Evolutionary conservation across 164 flowering plant genomes (phyloP), one percentile per base, ranked within the genome.

Genomic region (Paratinospora sagittata): DNA sequence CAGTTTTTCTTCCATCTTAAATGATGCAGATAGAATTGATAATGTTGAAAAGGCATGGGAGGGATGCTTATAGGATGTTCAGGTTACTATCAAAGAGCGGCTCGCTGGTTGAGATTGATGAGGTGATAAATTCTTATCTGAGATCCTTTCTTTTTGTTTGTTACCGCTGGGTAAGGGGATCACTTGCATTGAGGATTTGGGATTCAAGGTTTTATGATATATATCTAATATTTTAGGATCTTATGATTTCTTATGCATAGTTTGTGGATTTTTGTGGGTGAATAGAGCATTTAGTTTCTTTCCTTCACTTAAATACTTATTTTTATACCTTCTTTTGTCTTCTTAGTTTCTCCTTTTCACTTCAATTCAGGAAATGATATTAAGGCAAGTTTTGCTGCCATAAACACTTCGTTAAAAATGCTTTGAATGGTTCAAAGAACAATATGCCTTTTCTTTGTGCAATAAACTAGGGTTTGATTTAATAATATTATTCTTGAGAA

Each of bases 41-140:
- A 73, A 86, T 90, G 34, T 65, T 84, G 78, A 89, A 85, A 75
- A 83, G 90, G 80, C 86, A 89, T 79, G 98, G 97, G 16, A 74
- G 30, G 52, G 87, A 84, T 27, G 93, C 91, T 21, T 88, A 81
- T 75, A 89, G 87, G 83, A 87, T 90, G 17, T 90, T 92, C 77
- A 83, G 96, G 80, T 74, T 81, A 52, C 78, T 92, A 52, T 76
- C 89, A 45, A 82, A 77, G 75, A 69, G 73, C 45, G 77, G 77
- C 70, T 73, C 81, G 62, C 73, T 85, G 13, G 58, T 84, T 64
- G 91, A 89, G 77, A 88, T 90, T 55, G 87, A 85, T 60, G 84
- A 84, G 93, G 98, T 91, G 58, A 52, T 52, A 21, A 52, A 52
- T 16, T 52, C n/a, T 17, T 52, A 16, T 10, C 58, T 16, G 58